Percentiles rank a stretch among this genome's conserved stretches.
Conservation (phyloP, 495 filamentous ascomycete genomes). For the Aspergillus bertholletiae region DNA sequence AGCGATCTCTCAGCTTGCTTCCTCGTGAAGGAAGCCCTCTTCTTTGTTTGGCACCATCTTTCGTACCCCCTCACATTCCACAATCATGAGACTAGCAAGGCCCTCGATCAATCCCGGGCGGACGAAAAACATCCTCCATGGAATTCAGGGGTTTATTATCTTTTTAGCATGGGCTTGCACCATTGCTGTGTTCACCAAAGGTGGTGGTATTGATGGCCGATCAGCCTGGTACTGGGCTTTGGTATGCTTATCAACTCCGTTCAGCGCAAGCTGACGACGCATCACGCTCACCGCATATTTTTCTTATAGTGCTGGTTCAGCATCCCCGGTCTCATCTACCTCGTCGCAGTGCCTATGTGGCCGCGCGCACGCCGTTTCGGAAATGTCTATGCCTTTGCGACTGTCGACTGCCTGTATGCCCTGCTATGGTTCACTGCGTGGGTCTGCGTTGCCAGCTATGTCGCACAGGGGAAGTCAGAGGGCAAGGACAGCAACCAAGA, state of each 20-base stretch:
- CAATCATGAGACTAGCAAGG: constrained; percentile 25
- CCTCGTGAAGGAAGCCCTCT: constrained; percentile 3
- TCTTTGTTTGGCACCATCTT: constrained; percentile 7
- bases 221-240: constrained; percentile 73
- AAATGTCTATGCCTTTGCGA: constrained; percentile 77
- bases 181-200: constrained; percentile 68
- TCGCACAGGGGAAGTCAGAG: constrained; percentile 45
- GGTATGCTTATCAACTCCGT: constrained; percentile 47
- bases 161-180: constrained; percentile 71
- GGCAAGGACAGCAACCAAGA: constrained; percentile 25
- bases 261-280: not conserved
- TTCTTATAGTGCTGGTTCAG: constrained; percentile 72
- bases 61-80: constrained; percentile 1
- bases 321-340: constrained; percentile 78
- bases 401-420: constrained; percentile 67
- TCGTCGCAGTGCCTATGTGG: constrained; percentile 80
- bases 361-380: constrained; percentile 74
- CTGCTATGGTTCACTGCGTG: constrained; percentile 86
- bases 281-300: constrained; percentile 17
- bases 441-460: constrained; percentile 70
- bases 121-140: constrained; percentile 48
- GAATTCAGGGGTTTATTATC: constrained; percentile 59
- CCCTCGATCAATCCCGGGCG: constrained; percentile 40
- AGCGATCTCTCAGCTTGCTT: not conserved
- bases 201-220: constrained; percentile 60